Conservation (phyloP, 257 asterid species). For the Fraxinus quadrangulata region DNA sequence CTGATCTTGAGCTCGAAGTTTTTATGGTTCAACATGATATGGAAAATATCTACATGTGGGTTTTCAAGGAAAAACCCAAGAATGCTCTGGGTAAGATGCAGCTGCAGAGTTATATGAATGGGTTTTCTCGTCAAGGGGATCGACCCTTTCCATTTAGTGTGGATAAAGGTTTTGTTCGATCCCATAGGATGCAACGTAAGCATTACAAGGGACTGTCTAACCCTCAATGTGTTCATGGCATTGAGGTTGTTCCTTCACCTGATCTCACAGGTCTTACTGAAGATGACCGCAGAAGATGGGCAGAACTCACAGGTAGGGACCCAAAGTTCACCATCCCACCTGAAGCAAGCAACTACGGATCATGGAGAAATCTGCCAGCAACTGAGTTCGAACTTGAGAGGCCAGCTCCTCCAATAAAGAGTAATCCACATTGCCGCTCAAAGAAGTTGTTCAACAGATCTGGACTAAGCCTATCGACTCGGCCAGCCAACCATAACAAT, state of each 20-base stretch:
- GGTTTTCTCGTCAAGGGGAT: background rate
- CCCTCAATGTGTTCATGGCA: slow-evolving; percentile 7
- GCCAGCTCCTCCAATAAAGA: slow-evolving; percentile 46
- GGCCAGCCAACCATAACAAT: slow-evolving; percentile 50
- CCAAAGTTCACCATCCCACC: background rate
- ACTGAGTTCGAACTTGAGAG: slow-evolving; percentile 45
- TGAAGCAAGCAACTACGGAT: background rate
- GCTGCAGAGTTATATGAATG: background rate
- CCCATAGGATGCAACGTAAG: slow-evolving; percentile 7
- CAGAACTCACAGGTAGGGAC: background rate
- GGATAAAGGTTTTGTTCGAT: slow-evolving; percentile 3
- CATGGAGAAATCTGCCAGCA: background rate
- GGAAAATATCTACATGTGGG: slow-evolving; percentile 7
- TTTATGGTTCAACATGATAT: background rate
- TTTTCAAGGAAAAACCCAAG: background rate
- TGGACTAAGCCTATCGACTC: slow-evolving; percentile 59
- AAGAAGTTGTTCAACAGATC: slow-evolving; percentile 73
- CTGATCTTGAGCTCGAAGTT: background rate
- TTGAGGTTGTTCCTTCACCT: background rate
- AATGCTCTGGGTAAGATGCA: slow-evolving; percentile 9
- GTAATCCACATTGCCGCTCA: slow-evolving; percentile 39
- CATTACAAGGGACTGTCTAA: slow-evolving; percentile 5
- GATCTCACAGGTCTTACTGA: background rate
- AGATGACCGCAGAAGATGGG: background rate
- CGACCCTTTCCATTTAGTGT: slow-evolving; percentile 1